Base-by-base conservation (phyloP, 805 yeast genomes). In the Starmerella tilneyi region DNA sequence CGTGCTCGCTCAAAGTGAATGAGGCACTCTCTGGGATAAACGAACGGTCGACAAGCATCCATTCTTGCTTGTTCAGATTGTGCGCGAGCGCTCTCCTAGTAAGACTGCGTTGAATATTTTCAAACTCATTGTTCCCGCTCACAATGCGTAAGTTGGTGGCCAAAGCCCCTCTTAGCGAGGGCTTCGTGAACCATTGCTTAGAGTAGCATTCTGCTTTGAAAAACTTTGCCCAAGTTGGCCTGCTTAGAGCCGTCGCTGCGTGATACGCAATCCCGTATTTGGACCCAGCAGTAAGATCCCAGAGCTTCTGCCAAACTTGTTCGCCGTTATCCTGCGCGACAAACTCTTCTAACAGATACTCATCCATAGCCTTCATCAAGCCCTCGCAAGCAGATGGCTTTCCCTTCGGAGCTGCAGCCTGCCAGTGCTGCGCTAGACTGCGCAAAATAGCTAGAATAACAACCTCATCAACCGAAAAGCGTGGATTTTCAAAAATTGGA, bases 91-190 rank as follows among this genome's bases (percentile, higher is more conserved):
- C 53, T 27, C 48, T 45, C 1, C 34, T n/a, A 2, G 42, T 31
- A n/a, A 53, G 33, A 13, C 40, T 23, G 8, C 39, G 29, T 43
- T 56, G 58, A 13, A 46, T 30, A 4, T 46, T 30, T 13, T 40
- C 50, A 27, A 44, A 56, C 44, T 52, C 49, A 12, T 41, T 41
- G 19, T 20, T 17, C 5, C 37, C 48, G 17, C 19, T 16, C 6
- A 30, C 46, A 0, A 33, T 38, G 9, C 43, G 44, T 6, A 23
- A 34, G 15, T 50, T 42, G 3, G 55, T 49, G 4, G 54, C n/a
- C 12, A 55, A 38, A 12, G 59, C 57, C 7, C 54, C 57, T 5
- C 35, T 40, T 3, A 50, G 31, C 4, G 47, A 8, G 1, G 47
- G 44, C 8, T 21, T 26, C 11, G 24, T 20, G 20, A 52, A 50